These are phyloP conservation scores for Globisporangium viniferum DNA, from an alignment of 352 stramenopile species.

Conservation along the genomic window DNA sequence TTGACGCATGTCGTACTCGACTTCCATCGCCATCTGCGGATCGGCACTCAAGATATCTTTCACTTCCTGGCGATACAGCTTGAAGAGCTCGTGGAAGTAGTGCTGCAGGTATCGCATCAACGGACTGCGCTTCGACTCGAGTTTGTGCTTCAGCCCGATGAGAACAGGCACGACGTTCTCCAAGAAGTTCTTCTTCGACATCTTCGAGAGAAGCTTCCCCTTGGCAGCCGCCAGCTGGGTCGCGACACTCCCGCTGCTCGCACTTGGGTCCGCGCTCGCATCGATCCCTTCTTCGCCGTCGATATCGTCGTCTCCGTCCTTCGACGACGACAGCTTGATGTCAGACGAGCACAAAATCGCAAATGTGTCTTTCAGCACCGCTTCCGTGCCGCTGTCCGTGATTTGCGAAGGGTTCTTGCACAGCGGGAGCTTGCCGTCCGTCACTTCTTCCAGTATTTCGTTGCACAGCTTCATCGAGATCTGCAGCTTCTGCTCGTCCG, in stretches of 20 bases:
- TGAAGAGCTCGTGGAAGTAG: conserved; percentile 94
- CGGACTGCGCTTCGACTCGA: conserved; percentile 92
- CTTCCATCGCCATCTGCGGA: conserved; percentile 92
- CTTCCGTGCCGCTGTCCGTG: conserved; percentile 84
- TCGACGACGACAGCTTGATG: conserved; percentile 76
- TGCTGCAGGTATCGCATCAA: conserved; percentile 92
- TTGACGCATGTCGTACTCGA: conserved; percentile 94
- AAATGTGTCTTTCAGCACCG: conserved; percentile 84
- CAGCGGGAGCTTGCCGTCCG: conserved; percentile 71
- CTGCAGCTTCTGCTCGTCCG: conserved; percentile 95
- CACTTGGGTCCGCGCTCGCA: conserved; percentile 45
- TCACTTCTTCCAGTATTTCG: conserved; percentile 91
- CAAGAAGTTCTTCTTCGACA: conserved; percentile 97
- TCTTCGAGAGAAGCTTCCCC: conserved; percentile 91
- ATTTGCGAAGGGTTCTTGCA: conserved; percentile 76
- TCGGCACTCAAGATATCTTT: conserved; percentile 92
- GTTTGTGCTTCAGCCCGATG: conserved; percentile 93
- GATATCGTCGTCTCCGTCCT: conserved; percentile 53
- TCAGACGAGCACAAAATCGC: conserved; percentile 83
- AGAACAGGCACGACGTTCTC: conserved; percentile 97
- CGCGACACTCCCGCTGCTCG: conserved; percentile 37
- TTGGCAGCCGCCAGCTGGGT: conserved; percentile 87
- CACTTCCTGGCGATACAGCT: conserved; percentile 91
- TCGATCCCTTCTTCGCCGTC: conserved; percentile 69
- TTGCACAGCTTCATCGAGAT: conserved; percentile 94